Evolutionary conservation across 2,329 filamentous ascomycete species (phyloP).

Genomic region (Drechslerella coelobrocha): DNA sequence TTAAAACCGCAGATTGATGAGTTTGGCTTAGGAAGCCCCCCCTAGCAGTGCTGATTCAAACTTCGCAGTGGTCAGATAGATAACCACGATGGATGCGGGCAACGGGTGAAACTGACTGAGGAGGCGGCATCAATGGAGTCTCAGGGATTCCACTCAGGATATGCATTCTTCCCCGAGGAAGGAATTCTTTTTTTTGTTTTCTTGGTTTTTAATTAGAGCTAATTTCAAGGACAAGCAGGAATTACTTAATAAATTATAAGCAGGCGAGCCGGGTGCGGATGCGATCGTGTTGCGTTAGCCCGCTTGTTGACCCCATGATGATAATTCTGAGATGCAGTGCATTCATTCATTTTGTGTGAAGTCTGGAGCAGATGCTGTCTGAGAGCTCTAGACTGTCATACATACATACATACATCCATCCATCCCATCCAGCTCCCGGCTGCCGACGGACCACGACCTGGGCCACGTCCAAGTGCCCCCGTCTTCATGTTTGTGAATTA

Average conservation of each 20-base stretch:
- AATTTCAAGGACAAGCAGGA: conserved; percentile 17
- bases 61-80: neutral
- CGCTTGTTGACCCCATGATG: conserved; percentile 46
- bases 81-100: neutral
- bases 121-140: neutral
- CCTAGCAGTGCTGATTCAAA: neutral
- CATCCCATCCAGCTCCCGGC: conserved; percentile 22
- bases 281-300: conserved; percentile 49
- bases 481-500: conserved; percentile 11
- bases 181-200: neutral
- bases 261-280: conserved; percentile 30
- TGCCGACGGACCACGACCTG: conserved; percentile 28
- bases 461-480: conserved; percentile 2
- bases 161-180: too few relatives aligned
- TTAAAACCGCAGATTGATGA: neutral
- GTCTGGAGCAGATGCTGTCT: too few relatives aligned
- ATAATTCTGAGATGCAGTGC: too few relatives aligned
- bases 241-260: conserved; percentile 8
- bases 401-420: conserved; percentile 30
- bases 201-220: conserved; percentile 13
- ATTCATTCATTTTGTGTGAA: too few relatives aligned
- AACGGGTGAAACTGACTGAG: neutral
- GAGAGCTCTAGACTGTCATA: conserved; percentile 46
- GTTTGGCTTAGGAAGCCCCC: neutral
- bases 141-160: neutral